Evolutionary conservation across 139 green algal genomes (phyloP).

Genomic region (Zygnema circumcarinatum): DNA sequence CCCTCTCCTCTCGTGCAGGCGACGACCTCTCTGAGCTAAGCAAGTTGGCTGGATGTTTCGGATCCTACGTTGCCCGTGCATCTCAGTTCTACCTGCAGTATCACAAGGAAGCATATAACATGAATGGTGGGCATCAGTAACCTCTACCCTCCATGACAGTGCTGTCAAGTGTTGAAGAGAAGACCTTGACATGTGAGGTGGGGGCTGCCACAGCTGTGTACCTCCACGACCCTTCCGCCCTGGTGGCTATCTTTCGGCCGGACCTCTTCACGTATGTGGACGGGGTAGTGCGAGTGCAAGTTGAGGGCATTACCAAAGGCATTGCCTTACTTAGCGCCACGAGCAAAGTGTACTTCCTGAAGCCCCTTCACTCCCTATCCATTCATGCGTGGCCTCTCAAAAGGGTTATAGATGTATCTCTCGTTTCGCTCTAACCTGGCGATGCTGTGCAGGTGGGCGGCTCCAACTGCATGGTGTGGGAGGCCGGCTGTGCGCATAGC

Average conservation of each 20-base stretch:
- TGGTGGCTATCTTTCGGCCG: slow-evolving; percentile 30
- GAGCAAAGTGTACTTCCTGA: slow-evolving; percentile 23
- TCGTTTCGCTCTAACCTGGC: neutral
- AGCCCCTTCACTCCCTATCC: neutral
- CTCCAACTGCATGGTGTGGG: slow-evolving; percentile 8
- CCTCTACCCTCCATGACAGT: neutral
- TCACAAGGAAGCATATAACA: slow-evolving; percentile 45
- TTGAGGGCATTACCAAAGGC: slow-evolving; percentile 42
- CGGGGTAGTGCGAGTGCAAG: slow-evolving; percentile 41
- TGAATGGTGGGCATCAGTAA: slow-evolving; percentile 16
- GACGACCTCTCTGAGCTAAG: slow-evolving; percentile 6
- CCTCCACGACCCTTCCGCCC: slow-evolving; percentile 49
- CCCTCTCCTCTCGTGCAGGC: no score
- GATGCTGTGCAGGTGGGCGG: slow-evolving; percentile 20
- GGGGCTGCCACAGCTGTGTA: slow-evolving; percentile 55
- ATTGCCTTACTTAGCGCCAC: slow-evolving; percentile 50
- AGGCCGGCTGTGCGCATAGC: slow-evolving; percentile 13
- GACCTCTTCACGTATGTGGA: slow-evolving; percentile 46
- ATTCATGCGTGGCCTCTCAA: neutral
- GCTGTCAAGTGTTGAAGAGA: neutral
- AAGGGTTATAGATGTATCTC: neutral
- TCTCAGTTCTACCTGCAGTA: slow-evolving; percentile 63
- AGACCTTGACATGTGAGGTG: no score
- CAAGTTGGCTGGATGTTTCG: slow-evolving; percentile 22
- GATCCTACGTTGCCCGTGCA: slow-evolving; percentile 40